Percentiles rank a stretch among this genome's conserved stretches.
phyloP scores from a whole-genome alignment of 306 rosid genomes.

The Pyrus pyrifolia region DNA sequence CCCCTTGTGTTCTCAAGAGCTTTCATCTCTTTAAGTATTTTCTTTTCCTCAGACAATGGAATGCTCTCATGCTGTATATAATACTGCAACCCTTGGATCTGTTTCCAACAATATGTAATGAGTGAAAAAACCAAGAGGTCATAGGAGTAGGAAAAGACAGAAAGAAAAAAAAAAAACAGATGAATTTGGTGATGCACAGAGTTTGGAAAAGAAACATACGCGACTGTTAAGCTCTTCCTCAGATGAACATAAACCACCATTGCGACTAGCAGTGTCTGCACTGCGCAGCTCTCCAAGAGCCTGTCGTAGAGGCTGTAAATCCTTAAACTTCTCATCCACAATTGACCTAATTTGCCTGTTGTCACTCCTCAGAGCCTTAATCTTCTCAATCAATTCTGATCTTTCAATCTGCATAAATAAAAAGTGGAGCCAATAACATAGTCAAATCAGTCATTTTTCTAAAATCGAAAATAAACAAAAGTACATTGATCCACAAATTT shows the following conservation, averaged over 20 bases:
- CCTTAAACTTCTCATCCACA: conserved; percentile 72
- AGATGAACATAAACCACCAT: conserved; percentile 71
- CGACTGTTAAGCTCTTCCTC: conserved; percentile 77
- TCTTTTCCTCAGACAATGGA: conserved; percentile 82
- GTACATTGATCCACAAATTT: background rate
- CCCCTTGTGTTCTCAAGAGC: conserved; percentile 93
- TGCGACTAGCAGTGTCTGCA: conserved; percentile 53
- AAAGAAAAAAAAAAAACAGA: background rate
- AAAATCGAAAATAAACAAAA: background rate
- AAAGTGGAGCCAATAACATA: background rate
- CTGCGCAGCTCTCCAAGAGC: conserved; percentile 87
- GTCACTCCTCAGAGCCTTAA: conserved; percentile 69
- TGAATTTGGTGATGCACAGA: conserved; percentile 12
- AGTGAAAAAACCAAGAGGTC: conserved; percentile 4
- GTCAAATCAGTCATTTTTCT: background rate
- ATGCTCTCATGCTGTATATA: conserved; percentile 96
- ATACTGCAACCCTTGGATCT: conserved; percentile 76
- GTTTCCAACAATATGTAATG: conserved; percentile 27
- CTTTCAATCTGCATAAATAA: conserved; percentile 53
- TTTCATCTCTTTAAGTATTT: conserved; percentile 78
- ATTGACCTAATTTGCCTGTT: conserved; percentile 51
- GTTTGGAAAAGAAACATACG: conserved; percentile 36
- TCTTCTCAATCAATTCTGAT: conserved; percentile 66
- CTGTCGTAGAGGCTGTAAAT: conserved; percentile 80
- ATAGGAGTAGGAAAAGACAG: background rate